Base-by-base conservation (phyloP, 164 flowering plant genomes). In the Echeveria elegans region DNA sequence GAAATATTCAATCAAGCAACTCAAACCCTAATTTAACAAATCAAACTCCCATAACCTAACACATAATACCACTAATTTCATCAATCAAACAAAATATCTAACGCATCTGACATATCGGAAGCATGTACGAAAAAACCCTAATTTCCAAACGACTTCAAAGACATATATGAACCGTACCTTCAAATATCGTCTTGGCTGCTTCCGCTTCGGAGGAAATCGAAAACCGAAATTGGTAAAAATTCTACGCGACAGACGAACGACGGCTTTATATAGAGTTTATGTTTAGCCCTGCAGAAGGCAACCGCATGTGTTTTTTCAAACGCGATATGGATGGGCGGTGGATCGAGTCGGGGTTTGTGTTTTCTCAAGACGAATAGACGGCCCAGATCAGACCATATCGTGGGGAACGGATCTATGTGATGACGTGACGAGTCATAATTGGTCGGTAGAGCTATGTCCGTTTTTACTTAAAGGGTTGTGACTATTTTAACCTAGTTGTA, bases 321-420 rank as follows among this genome's bases (percentile, higher is more conserved):
- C 59, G 59, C 59, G 30, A 52, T n/a, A n/a, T n/a, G n/a, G 30
- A 53, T 26, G 59, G 31, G 59, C 59, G 59, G 59, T 53, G 30
- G 59, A 24, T 53, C 3, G 1, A 23, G 29, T 1, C 15, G 29
- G 24, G 29, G 59, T 52, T 52, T 52, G 59, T 52, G 59, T 24
- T 52, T 50, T 52, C 59, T 52, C 59, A 12, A 3, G 59, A 5
- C 11, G 11, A 52, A 52, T 52, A 15, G 59, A 52, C 59, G 59
- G 59, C 1, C 59, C 3, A 24, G 59, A 52, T 24, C 12, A 2
- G 11, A 8, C 11, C 2, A 8, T 23, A 23, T 38, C 11, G 2
- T 3, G 29, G 11, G 9, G 59, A 9, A 10, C 30, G 59, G 31
- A 24, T 53, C 11, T 9, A 53, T 23, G 30, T 8, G 59, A 6